Evolutionary conservation across 257 asterid species (phyloP).

Genomic region (Solanum lycopersicoides): DNA sequence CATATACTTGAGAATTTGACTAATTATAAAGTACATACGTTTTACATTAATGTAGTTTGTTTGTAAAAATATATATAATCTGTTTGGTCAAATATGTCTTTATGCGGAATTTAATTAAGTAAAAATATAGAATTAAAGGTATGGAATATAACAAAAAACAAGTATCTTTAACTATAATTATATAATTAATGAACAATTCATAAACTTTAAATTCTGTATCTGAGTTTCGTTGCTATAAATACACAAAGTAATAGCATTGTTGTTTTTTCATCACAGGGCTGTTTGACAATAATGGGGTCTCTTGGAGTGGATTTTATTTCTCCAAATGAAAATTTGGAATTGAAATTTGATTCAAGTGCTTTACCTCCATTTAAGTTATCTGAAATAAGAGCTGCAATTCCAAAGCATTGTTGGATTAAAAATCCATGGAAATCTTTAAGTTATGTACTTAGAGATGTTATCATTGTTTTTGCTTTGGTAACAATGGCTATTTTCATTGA

Average conservation of each 20-base stretch:
- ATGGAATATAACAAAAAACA: background rate
- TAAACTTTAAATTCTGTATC: background rate
- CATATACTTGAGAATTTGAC: background rate
- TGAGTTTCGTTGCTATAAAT: background rate
- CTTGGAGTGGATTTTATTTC: background rate
- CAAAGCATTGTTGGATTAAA: constrained; percentile 36
- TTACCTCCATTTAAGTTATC: constrained; percentile 28
- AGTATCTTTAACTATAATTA: background rate
- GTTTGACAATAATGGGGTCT: background rate
- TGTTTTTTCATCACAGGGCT: background rate
- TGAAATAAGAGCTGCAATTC: constrained; percentile 37
- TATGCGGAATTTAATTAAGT: background rate
- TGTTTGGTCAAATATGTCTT: background rate
- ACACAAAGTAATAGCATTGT: too few relatives aligned
- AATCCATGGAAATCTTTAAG: constrained; percentile 23
- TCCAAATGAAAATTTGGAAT: background rate
- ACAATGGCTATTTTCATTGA: constrained; percentile 14
- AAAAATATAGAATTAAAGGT: background rate
- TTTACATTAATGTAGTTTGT: background rate
- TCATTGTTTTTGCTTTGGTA: constrained; percentile 9
- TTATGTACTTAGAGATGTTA: constrained; percentile 24
- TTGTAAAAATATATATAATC: background rate
- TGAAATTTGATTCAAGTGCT: constrained; percentile 23
- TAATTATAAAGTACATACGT: background rate
- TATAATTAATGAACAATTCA: background rate